A percentile compares a stretch with the other conserved stretches of the same genome.
These are phyloP conservation scores for Ceratobasidium sp. DNA, from an alignment of 1,284 basidiomycete genomes.

Conservation along the genomic window DNA sequence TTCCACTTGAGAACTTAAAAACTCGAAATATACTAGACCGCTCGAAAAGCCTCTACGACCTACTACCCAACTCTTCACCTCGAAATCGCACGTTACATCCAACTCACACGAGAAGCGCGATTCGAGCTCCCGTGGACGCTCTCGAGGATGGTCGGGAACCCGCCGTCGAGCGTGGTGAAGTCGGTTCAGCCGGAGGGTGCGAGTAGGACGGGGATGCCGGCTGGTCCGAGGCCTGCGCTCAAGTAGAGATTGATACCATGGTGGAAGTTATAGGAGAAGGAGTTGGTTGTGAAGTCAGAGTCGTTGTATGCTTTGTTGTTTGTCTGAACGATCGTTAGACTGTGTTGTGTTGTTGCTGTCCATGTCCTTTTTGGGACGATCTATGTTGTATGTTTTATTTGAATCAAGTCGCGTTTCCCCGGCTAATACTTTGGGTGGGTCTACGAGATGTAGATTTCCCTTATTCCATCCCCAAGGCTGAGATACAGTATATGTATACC, in stretches of 20 bases:
- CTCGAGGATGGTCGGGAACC: slow-evolving; percentile 75
- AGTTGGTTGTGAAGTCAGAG: neutral
- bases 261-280: neutral
- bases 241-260: neutral
- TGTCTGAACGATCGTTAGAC: neutral
- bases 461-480: too few species aligned
- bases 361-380: neutral
- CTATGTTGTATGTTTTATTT: slow-evolving; percentile 16
- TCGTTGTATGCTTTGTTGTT: slow-evolving; percentile 5
- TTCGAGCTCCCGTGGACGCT: slow-evolving; percentile 82
- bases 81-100: slow-evolving; percentile 87
- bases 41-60: slow-evolving; percentile 90
- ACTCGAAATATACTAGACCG: slow-evolving; percentile 68
- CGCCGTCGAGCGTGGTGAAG: slow-evolving; percentile 71
- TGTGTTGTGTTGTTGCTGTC: neutral
- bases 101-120: slow-evolving; percentile 70
- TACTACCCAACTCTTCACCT: slow-evolving; percentile 95
- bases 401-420: neutral
- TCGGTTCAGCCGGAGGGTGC: neutral
- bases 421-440: neutral
- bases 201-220: slow-evolving; percentile 15
- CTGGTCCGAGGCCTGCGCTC: slow-evolving; percentile 15
- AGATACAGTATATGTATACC: too few species aligned
- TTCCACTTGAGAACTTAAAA: neutral
- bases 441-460: too few species aligned